Evolutionary conservation across 768 basidiomycete species (phyloP).

Genomic region (Symmetrospora coprosmae): DNA sequence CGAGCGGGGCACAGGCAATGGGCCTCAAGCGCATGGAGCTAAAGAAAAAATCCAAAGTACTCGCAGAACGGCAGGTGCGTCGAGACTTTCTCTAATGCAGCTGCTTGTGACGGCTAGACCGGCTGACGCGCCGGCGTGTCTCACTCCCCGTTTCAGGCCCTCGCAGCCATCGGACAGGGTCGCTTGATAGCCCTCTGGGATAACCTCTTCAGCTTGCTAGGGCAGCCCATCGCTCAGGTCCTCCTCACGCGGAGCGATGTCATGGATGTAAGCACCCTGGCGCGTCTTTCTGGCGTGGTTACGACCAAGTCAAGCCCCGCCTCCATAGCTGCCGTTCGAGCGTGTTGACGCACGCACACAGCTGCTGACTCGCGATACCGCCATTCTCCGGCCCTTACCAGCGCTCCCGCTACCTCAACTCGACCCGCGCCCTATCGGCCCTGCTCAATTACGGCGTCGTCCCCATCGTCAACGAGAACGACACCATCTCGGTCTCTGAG

Average conservation of each 20-base stretch:
- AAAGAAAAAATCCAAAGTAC: slow-evolving; percentile 59
- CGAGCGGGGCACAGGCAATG: slow-evolving; percentile 93
- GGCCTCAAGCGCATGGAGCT: slow-evolving; percentile 84
- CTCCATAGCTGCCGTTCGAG: too few species aligned
- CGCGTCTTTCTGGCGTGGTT: too few species aligned
- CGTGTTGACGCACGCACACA: too few species aligned
- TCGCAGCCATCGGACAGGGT: slow-evolving; percentile 94
- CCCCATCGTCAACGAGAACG: slow-evolving; percentile 98
- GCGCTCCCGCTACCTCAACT: slow-evolving; percentile 91
- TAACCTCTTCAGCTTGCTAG: slow-evolving; percentile 82
- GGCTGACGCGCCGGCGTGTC: too few species aligned
- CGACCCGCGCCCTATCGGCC: slow-evolving; percentile 86
- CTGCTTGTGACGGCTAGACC: too few species aligned
- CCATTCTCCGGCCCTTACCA: too few species aligned
- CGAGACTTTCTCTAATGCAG: neutral
- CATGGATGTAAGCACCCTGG: slow-evolving; percentile 57
- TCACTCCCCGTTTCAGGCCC: too few species aligned
- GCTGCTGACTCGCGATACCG: too few species aligned
- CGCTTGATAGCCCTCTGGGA: slow-evolving; percentile 93
- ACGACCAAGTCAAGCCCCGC: too few species aligned
- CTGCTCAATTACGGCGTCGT: slow-evolving; percentile 84
- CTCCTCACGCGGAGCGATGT: slow-evolving; percentile 89
- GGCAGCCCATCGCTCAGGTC: slow-evolving; percentile 90
- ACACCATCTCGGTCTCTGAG: slow-evolving; percentile 96
- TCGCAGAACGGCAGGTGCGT: slow-evolving; percentile 80